Evolutionary conservation across 306 rosid species (phyloP), one percentile per base, ranked within the genome.

Genomic region (Cicer bijugum): DNA sequence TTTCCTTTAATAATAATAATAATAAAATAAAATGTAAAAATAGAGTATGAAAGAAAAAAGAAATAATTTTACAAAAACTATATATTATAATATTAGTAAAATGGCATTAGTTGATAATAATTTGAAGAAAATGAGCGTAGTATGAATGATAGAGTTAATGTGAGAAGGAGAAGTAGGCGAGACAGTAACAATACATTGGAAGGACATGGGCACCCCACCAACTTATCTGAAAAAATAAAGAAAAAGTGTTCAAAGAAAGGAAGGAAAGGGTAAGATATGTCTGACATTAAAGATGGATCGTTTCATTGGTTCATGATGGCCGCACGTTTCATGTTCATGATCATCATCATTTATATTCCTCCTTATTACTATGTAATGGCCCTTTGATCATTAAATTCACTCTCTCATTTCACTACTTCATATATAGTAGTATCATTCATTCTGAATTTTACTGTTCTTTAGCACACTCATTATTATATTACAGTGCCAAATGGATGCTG

Each of bases 301-400:
- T 82, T 87, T 82, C 84, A 92, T 88, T 86, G 89, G 87, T 78
- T 75, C 82, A 92, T 92, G 87, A 92, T 90, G 92, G 79, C 86
- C 93, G 82, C 96, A 92, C 93, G 90, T 84, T 87, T 83, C 55
- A 71, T 50, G 74, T 62, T 84, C 15, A 82, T 68, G 74, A 69
- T 44, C 28, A 83, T 66, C 73, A 78, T 83, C 76, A 75, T 74
- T 80, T 66, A n/a, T 80, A 83, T 83, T 83, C 75, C 77, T n/a
- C 80, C 80, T 73, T 75, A 66, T 73, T 81, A 67, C 75, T 81
- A 73, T 79, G 33, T 3, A 11, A 53, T 50, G 72, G 58, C 19
- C 67, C 77, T 78, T 78, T 71, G 67, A 78, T 79, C 40, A 79
- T 79, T 79, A 35, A 53, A 56, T 64, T 65, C 69, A 72, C 75